phyloP scores from a whole-genome alignment of 1,139 yeast species.

The Hansenula sp. region DNA sequence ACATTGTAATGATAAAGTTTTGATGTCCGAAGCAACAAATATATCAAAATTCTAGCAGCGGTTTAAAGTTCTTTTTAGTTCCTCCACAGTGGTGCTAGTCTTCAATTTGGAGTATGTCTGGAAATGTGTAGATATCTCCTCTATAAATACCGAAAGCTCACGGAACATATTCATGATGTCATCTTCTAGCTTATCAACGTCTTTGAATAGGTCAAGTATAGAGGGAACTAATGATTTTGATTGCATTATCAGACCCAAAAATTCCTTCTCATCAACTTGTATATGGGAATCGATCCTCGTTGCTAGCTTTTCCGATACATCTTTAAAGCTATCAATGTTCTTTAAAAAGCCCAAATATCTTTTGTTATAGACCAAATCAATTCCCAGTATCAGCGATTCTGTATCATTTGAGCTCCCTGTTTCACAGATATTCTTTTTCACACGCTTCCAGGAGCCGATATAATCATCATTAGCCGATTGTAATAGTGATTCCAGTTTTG shows the following conservation, averaged over 20 bases:
- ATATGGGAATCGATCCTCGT: constrained; percentile 8
- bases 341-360: constrained; percentile 4
- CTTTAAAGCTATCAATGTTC: constrained; percentile 7
- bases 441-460: constrained; percentile 2
- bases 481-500: constrained; percentile 5
- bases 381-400: constrained; percentile 1
- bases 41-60: no score
- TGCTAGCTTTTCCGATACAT: constrained; percentile 8
- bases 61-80: background rate
- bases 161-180: constrained; percentile 8
- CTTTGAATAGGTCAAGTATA: constrained; percentile 8
- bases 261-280: constrained; percentile 8
- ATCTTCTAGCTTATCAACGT: constrained; percentile 11
- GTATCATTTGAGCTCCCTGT: background rate
- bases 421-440: background rate
- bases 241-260: constrained; percentile 6
- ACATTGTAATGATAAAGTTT: no score
- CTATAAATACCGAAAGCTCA: constrained; percentile 6
- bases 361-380: constrained; percentile 5
- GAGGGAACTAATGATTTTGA: constrained; percentile 6
- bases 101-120: background rate
- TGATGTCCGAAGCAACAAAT: no score
- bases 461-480: constrained; percentile 1
- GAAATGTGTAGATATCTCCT: constrained; percentile 4
- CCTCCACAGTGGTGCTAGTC: background rate